Evolutionary conservation across 2,329 filamentous ascomycete species (phyloP).

Genomic region (Scedosporium aurantiacum): DNA sequence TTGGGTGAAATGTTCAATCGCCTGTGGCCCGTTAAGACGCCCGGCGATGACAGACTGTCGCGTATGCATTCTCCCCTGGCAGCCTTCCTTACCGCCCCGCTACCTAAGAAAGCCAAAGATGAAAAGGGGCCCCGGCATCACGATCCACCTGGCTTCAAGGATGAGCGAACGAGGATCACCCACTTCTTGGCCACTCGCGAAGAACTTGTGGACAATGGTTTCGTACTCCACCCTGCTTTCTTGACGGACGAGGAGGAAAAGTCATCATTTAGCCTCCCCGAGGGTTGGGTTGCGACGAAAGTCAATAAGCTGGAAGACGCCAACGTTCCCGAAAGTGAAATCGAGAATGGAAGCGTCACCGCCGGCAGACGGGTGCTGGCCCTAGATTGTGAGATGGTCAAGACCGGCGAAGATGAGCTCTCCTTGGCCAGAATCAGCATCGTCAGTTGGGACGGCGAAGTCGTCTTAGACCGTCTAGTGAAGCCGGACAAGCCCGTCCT

Average conservation of each 20-base stretch:
- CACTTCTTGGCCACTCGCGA: conserved; percentile 62
- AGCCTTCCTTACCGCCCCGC: conserved; percentile 67
- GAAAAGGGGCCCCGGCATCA: conserved; percentile 44
- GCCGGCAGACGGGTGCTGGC: conserved; percentile 69
- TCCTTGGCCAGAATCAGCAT: conserved; percentile 84
- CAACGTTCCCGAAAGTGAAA: conserved; percentile 53
- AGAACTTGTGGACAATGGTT: conserved; percentile 75
- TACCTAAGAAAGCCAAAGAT: conserved; percentile 59
- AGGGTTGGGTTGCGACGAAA: conserved; percentile 75
- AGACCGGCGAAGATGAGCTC: conserved; percentile 67
- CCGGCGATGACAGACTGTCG: conserved; percentile 70
- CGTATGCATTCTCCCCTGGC: conserved; percentile 80
- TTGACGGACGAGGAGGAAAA: conserved; percentile 26
- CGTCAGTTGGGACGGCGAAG: conserved; percentile 71
- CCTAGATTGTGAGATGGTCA: conserved; percentile 96
- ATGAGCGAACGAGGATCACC: conserved; percentile 71
- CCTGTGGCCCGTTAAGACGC: conserved; percentile 79
- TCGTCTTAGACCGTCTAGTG: conserved; percentile 81
- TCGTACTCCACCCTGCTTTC: conserved; percentile 69
- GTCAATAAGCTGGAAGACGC: conserved; percentile 59
- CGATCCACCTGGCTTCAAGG: conserved; percentile 56
- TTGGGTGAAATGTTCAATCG: conserved; percentile 77
- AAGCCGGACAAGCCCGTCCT: conserved; percentile 80
- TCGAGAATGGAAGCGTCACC: conserved; percentile 73
- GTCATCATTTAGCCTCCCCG: conserved; percentile 12